phyloP scores from a whole-genome alignment of 2,329 filamentous ascomycete genomes.

The Mycosphaerella sp. region DNA sequence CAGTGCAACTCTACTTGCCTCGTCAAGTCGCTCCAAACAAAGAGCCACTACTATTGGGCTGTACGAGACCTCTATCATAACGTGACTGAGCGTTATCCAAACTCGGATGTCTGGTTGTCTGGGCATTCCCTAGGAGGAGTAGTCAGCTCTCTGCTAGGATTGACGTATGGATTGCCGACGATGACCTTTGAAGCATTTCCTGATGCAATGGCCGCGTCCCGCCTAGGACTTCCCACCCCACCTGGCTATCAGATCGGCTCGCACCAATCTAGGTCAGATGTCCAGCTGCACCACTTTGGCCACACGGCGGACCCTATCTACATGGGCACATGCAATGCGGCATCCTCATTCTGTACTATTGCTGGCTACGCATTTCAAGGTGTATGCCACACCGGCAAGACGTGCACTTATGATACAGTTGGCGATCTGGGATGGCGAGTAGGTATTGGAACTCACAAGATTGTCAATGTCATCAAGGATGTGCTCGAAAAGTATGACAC shows the following conservation, averaged over 20 bases:
- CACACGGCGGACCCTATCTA: slow-evolving; percentile 94
- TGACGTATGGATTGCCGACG: slow-evolving; percentile 86
- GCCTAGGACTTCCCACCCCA: slow-evolving; percentile 78
- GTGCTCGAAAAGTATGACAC: slow-evolving; percentile 77
- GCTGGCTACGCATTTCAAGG: slow-evolving; percentile 92
- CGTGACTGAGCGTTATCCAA: slow-evolving; percentile 79
- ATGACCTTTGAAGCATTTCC: slow-evolving; percentile 91
- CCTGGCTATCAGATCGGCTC: slow-evolving; percentile 67
- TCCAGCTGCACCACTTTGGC: slow-evolving; percentile 83
- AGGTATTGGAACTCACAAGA: slow-evolving; percentile 84
- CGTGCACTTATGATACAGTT: slow-evolving; percentile 91
- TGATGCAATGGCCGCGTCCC: slow-evolving; percentile 77
- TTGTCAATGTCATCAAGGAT: slow-evolving; percentile 78
- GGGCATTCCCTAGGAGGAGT: slow-evolving; percentile 91
- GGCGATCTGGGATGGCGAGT: slow-evolving; percentile 87
- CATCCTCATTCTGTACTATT: slow-evolving; percentile 80
- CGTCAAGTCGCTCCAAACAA: slow-evolving; percentile 59
- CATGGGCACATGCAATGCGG: slow-evolving; percentile 87
- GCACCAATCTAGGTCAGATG: slow-evolving; percentile 63
- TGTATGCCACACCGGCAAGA: slow-evolving; percentile 79
- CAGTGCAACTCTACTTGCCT: slow-evolving; percentile 92
- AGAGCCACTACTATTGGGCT: slow-evolving; percentile 87
- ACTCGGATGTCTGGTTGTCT: slow-evolving; percentile 78
- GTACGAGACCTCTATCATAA: slow-evolving; percentile 87
- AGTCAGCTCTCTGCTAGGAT: slow-evolving; percentile 76